Conservation (phyloP, 805 yeast species). For the Wickerhamomyces subpelliculosus region DNA sequence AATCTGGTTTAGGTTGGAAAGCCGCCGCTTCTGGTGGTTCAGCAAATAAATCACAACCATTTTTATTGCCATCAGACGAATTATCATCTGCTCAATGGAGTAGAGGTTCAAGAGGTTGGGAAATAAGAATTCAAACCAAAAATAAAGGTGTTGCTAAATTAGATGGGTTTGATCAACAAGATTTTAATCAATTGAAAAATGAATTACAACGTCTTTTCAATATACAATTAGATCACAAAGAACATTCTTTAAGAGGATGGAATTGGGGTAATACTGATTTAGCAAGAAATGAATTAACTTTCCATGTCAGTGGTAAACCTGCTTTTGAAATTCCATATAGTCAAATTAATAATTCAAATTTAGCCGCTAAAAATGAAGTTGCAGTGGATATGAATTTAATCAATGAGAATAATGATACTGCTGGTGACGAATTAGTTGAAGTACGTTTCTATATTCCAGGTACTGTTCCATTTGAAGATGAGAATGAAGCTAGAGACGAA, state of each 20-base stretch:
- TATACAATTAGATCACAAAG: conserved; percentile 70
- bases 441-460: conserved; percentile 93
- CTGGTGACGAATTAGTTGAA: conserved; percentile 96
- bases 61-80: conserved; percentile 81
- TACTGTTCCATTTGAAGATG: conserved; percentile 42
- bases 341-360: conserved; percentile 74
- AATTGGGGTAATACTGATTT: conserved; percentile 96
- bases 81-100: conserved; percentile 81
- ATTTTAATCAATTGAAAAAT: conserved; percentile 71
- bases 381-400: conserved; percentile 75
- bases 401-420: conserved; percentile 47
- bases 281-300: conserved; percentile 85
- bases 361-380: conserved; percentile 90
- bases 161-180: conserved; percentile 89
- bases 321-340: conserved; percentile 85
- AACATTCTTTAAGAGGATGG: conserved; percentile 97
- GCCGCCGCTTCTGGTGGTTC: conserved; percentile 45
- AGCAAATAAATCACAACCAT: conserved; percentile 58
- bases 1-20: conserved; percentile 98
- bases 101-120: conserved; percentile 88
- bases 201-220: conserved; percentile 75
- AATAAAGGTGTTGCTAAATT: conserved; percentile 78
- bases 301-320: conserved; percentile 82
- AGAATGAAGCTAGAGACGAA: conserved; percentile 23
- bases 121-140: conserved; percentile 82